Conservation (phyloP, 176 grass and related monocot species). For the Eleusine indica region DNA sequence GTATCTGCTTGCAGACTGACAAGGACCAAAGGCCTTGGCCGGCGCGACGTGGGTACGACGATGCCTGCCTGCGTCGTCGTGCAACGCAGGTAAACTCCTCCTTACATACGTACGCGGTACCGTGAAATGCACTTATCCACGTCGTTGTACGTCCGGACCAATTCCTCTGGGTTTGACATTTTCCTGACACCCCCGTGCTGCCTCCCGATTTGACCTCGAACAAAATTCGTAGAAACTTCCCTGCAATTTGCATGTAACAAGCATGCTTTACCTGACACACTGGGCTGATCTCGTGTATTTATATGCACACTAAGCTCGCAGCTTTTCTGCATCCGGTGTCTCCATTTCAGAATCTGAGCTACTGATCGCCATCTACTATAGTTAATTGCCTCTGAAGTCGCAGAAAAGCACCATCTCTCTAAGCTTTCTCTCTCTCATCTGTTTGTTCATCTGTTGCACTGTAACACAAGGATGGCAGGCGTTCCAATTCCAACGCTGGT, state of each 20-base stretch:
- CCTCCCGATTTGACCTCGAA: not conserved
- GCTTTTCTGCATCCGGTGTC: not conserved
- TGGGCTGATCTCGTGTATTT: slow-evolving; percentile 4
- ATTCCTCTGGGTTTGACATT: slow-evolving; percentile 13
- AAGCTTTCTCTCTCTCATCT: not conserved
- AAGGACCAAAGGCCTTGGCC: not conserved
- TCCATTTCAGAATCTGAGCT: not conserved
- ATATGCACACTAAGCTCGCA: not conserved
- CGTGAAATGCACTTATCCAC: not conserved
- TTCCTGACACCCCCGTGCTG: not conserved
- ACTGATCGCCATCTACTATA: not conserved
- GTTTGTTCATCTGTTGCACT: not conserved
- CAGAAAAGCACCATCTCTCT: not conserved
- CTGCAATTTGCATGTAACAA: not conserved
- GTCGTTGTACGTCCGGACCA: not conserved
- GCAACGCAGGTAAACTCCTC: not conserved
- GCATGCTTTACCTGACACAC: not conserved
- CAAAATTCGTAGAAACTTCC: slow-evolving; percentile 9
- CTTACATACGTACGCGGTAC: not conserved
- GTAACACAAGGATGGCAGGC: not conserved
- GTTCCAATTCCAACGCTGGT: not conserved
- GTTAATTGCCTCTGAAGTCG: not conserved
- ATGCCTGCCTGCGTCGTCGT: not conserved
- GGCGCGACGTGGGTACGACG: too few relatives aligned
- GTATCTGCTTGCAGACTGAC: not conserved